These are phyloP conservation scores for Pistacia integerrima DNA, from an alignment of 345 rosid genomes.

Conservation along the genomic window DNA sequence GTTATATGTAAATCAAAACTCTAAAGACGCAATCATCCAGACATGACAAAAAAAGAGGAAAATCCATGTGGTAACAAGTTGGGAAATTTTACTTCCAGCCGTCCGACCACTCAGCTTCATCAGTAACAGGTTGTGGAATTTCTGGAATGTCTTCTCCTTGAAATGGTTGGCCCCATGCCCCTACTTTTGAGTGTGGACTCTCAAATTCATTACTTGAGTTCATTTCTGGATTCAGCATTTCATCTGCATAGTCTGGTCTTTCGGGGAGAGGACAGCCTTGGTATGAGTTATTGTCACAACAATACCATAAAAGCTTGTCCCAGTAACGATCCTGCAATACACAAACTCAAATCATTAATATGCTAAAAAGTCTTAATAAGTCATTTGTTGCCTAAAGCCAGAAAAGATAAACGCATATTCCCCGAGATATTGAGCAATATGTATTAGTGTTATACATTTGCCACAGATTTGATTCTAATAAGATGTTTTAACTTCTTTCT, in stretches of 20 bases:
- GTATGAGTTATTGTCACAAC: conserved; percentile 48
- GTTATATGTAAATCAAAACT: no score
- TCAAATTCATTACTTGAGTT: conserved; percentile 9
- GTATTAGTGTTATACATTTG: neutral
- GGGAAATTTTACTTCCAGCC: conserved; percentile 10
- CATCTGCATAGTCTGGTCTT: conserved; percentile 18
- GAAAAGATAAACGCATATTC: neutral
- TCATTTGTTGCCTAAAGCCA: neutral
- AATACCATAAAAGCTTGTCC: conserved; percentile 52
- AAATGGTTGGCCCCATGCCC: conserved; percentile 4
- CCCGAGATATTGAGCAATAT: neutral
- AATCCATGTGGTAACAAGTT: neutral
- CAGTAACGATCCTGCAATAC: conserved; percentile 46
- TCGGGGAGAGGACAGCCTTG: conserved; percentile 51
- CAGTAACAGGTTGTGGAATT: neutral
- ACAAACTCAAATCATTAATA: neutral
- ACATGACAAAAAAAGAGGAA: neutral
- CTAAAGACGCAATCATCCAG: no score
- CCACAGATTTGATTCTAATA: neutral
- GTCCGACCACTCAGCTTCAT: conserved; percentile 12
- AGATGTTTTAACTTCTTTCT: neutral
- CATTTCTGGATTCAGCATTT: neutral
- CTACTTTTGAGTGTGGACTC: conserved; percentile 4
- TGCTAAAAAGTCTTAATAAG: neutral
- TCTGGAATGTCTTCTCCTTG: conserved; percentile 3